phyloP scores from a whole-genome alignment of 495 filamentous ascomycete species.

The Jackrogersella multiformis region DNA sequence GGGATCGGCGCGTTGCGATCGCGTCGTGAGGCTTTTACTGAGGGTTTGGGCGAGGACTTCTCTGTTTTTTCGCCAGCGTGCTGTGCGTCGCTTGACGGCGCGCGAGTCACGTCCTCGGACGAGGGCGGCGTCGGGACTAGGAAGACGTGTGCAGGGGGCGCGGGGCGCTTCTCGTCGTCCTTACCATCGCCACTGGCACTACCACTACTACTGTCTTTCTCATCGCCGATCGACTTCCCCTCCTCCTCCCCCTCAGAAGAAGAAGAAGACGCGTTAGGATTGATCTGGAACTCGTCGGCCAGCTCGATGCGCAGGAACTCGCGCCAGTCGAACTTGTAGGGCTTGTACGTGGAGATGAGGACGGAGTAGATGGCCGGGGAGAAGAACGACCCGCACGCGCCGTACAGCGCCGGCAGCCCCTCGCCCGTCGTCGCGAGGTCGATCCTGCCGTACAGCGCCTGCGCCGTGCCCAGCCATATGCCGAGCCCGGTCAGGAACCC shows the following conservation, averaged over 20 bases:
- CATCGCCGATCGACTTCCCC: slow-evolving; percentile 20
- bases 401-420: slow-evolving; percentile 80
- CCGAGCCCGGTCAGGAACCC: slow-evolving; percentile 75
- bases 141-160: slow-evolving; percentile 1
- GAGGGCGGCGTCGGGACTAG: neutral
- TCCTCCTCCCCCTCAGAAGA: slow-evolving; percentile 40
- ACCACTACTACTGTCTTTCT: neutral
- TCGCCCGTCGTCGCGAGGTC: slow-evolving; percentile 72
- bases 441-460: slow-evolving; percentile 72
- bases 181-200: no score
- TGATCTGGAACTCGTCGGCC: slow-evolving; percentile 64
- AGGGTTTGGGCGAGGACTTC: neutral
- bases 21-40: neutral
- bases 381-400: slow-evolving; percentile 66
- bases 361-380: slow-evolving; percentile 71
- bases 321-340: slow-evolving; percentile 60
- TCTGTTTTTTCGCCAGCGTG: neutral
- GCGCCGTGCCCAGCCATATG: slow-evolving; percentile 82
- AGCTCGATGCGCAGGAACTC: slow-evolving; percentile 55
- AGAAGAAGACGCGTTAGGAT: slow-evolving; percentile 60
- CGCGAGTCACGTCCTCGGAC: neutral
- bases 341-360: slow-evolving; percentile 55
- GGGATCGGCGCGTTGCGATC: neutral
- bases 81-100: neutral
- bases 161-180: neutral